A percentile compares a stretch with the other conserved stretches of the same genome.
These are phyloP conservation scores for Neurospora crassa DNA, from an alignment of 2,329 filamentous ascomycete species.

Conservation along the genomic window DNA sequence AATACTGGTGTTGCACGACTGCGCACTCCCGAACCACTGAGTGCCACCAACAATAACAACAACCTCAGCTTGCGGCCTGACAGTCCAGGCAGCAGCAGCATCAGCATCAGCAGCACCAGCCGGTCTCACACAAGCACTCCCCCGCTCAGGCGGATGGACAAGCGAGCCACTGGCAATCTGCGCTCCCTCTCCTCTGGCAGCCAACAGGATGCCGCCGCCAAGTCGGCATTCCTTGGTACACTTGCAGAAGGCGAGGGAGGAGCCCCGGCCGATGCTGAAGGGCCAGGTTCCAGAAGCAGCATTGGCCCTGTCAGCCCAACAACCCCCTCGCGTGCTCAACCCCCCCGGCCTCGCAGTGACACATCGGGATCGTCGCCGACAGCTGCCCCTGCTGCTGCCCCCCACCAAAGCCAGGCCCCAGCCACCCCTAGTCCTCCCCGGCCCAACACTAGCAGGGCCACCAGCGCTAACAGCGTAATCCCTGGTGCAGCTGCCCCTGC, in stretches of 20 bases:
- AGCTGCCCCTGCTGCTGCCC: neutral
- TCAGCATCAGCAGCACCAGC: constrained; percentile 26
- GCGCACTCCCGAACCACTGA: constrained; percentile 42
- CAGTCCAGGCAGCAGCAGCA: constrained; percentile 38
- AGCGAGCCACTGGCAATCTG: constrained; percentile 66
- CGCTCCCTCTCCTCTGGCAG: constrained; percentile 53
- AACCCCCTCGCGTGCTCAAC: neutral
- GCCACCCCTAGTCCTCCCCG: neutral
- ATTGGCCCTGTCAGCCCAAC: neutral
- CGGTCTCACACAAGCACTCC: constrained; percentile 37
- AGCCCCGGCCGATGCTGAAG: constrained; percentile 18
- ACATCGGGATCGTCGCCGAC: neutral
- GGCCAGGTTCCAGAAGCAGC: constrained; percentile 19
- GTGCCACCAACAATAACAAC: neutral
- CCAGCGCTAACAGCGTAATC: constrained; percentile 9
- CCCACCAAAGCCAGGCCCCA: neutral
- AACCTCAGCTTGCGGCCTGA: constrained; percentile 44
- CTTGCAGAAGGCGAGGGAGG: neutral
- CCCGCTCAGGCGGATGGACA: constrained; percentile 61
- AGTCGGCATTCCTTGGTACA: constrained; percentile 15
- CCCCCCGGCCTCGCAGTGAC: neutral
- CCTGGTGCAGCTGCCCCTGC: constrained; percentile 10
- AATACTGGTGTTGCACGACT: constrained; percentile 44
- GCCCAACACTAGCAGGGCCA: constrained; percentile 8
- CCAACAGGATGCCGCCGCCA: constrained; percentile 35